These are phyloP conservation scores for Podospora conica DNA, from an alignment of 495 filamentous ascomycete species.

Conservation along the genomic window DNA sequence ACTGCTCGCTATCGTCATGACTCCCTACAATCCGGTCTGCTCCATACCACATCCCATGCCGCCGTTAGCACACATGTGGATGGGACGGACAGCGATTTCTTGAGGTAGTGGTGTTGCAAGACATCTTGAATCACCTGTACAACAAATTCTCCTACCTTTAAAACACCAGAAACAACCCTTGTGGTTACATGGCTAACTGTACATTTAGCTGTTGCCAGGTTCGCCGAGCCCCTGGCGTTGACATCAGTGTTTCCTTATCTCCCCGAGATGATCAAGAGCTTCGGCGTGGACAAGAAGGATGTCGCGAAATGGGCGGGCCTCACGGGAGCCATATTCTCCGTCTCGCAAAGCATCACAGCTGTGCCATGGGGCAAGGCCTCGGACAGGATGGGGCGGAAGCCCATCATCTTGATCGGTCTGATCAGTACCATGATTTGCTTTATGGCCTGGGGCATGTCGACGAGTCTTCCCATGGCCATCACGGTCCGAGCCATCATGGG, in stretches of 20 bases:
- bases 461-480: slow-evolving; percentile 64
- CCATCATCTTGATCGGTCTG: slow-evolving; percentile 63
- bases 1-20: slow-evolving; percentile 3
- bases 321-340: slow-evolving; percentile 64
- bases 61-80: too few species aligned
- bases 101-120: too few species aligned
- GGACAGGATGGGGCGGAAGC: slow-evolving; percentile 69
- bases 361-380: slow-evolving; percentile 75
- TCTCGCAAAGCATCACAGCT: slow-evolving; percentile 65
- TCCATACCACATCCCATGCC: slow-evolving; percentile 14
- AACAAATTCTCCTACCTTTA: slow-evolving; percentile 19
- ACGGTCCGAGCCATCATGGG: slow-evolving; percentile 62
- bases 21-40: too few species aligned
- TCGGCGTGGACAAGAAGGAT: slow-evolving; percentile 63
- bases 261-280: slow-evolving; percentile 78
- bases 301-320: slow-evolving; percentile 74
- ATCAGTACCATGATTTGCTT: slow-evolving; percentile 66
- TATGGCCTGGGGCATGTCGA: slow-evolving; percentile 72
- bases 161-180: neutral
- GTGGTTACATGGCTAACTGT: neutral
- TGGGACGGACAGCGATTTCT: too few species aligned
- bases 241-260: slow-evolving; percentile 88
- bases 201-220: slow-evolving; percentile 60
- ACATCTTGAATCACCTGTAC: too few species aligned
- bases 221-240: slow-evolving; percentile 78